phyloP scores from a whole-genome alignment of 1,284 basidiomycete species.

The Limonomyces culmigenus region DNA sequence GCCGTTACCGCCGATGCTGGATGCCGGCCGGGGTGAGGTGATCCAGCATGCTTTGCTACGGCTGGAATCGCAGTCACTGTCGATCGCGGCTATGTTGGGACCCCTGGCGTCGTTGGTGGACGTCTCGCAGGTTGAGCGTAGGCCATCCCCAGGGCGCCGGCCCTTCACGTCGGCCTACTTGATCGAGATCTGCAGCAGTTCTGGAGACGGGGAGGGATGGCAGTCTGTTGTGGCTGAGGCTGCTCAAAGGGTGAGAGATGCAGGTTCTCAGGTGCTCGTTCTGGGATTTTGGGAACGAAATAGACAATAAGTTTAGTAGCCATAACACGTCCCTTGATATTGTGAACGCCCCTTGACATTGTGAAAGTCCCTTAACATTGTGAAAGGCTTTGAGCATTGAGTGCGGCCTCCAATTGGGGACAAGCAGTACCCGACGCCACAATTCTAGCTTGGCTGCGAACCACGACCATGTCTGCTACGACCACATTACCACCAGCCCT shows the following conservation, averaged over 20 bases:
- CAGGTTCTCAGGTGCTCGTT: neutral
- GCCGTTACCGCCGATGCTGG: constrained; percentile 3
- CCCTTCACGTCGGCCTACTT: constrained; percentile 23
- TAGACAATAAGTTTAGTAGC: neutral
- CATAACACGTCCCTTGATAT: neutral
- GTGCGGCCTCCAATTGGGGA: neutral
- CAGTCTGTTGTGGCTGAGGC: neutral
- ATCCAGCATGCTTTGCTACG: constrained; percentile 21
- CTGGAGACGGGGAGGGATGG: neutral
- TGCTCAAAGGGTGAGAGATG: no score
- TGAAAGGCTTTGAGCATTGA: neutral
- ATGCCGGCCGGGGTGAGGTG: constrained; percentile 5
- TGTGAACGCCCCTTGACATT: neutral
- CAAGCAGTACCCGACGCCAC: neutral
- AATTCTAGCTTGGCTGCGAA: neutral
- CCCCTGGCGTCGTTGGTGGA: constrained; percentile 9
- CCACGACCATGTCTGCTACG: constrained; percentile 26
- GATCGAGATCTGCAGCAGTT: neutral
- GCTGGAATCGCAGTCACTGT: neutral
- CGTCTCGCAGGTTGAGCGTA: constrained; percentile 39
- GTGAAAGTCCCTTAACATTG: neutral
- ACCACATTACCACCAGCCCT: constrained; percentile 48
- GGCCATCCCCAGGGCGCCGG: constrained; percentile 28
- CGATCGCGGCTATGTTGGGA: neutral
- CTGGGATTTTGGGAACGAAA: neutral